phyloP scores from a whole-genome alignment of 2,329 filamentous ascomycete species.

The Seiridium cupressi region DNA sequence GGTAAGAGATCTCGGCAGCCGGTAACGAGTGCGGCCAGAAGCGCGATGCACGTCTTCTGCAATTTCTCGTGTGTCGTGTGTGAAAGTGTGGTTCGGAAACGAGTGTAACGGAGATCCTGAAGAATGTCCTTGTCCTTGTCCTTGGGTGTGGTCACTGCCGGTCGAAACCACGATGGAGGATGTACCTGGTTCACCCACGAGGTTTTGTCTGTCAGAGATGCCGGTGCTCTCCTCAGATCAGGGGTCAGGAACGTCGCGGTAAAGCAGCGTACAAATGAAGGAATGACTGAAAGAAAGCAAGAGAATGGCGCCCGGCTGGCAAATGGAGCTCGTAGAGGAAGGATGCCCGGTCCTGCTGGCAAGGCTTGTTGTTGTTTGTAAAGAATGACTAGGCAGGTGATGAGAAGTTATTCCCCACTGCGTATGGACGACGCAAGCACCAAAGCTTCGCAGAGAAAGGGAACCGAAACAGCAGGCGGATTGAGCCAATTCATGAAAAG shows the following conservation, averaged over 20 bases:
- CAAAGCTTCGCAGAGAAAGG: neutral
- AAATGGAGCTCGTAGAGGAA: constrained; percentile 8
- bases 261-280: constrained; percentile 19
- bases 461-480: neutral
- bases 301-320: constrained; percentile 14
- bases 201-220: constrained; percentile 22
- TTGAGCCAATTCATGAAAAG: neutral
- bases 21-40: neutral
- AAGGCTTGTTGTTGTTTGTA: neutral
- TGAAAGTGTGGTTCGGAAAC: constrained; percentile 17
- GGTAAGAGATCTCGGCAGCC: constrained; percentile 1
- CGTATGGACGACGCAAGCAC: neutral
- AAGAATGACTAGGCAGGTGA: constrained; percentile 17
- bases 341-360: neutral
- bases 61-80: constrained; percentile 5
- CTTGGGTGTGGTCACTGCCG: neutral
- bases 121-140: neutral
- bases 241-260: constrained; percentile 17
- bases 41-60: neutral
- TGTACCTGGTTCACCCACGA: constrained; percentile 14
- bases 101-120: constrained; percentile 19
- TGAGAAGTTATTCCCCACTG: neutral
- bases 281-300: constrained; percentile 18
- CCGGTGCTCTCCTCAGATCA: constrained; percentile 27
- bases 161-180: constrained; percentile 16